A percentile compares a stretch with the other conserved stretches of the same genome.
Conservation (phyloP, 345 rosid genomes). For the Eucalyptus marginata region DNA sequence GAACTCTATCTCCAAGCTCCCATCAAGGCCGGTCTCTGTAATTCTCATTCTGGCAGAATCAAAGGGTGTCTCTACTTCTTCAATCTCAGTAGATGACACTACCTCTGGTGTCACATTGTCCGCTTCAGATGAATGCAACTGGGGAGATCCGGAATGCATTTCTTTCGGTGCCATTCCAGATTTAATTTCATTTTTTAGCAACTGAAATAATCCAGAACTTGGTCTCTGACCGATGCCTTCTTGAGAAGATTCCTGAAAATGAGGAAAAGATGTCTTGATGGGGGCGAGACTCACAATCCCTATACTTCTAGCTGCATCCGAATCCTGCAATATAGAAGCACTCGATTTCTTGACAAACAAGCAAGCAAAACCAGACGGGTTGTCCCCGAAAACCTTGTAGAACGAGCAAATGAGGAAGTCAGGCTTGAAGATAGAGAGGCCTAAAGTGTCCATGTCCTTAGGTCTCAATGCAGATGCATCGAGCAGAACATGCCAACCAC, state of each 20-base stretch:
- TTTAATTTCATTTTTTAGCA: neutral
- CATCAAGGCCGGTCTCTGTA: neutral
- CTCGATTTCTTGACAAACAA: conserved; percentile 57
- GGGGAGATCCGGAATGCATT: neutral
- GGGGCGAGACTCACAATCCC: conserved; percentile 31
- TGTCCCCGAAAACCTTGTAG: conserved; percentile 62
- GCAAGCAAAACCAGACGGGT: conserved; percentile 70
- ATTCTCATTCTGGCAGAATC: neutral
- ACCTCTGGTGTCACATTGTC: neutral
- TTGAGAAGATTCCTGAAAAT: neutral
- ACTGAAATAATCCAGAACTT: neutral
- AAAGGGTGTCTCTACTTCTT: conserved; percentile 1
- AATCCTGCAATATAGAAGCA: conserved; percentile 21
- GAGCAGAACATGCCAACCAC: conserved; percentile 77
- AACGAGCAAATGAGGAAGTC: conserved; percentile 74
- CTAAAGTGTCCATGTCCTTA: conserved; percentile 86
- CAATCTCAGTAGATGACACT: neutral
- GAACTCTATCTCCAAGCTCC: conserved; percentile 20
- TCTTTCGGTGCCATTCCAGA: neutral
- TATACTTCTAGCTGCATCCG: neutral
- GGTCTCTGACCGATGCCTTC: neutral
- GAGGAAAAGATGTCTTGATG: neutral
- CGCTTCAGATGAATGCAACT: neutral
- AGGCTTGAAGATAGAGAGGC: conserved; percentile 69
- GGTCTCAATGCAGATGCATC: conserved; percentile 68